Evolutionary conservation across 176 grass and related monocot genomes (phyloP).

Genomic region (Oryza meyeriana): DNA sequence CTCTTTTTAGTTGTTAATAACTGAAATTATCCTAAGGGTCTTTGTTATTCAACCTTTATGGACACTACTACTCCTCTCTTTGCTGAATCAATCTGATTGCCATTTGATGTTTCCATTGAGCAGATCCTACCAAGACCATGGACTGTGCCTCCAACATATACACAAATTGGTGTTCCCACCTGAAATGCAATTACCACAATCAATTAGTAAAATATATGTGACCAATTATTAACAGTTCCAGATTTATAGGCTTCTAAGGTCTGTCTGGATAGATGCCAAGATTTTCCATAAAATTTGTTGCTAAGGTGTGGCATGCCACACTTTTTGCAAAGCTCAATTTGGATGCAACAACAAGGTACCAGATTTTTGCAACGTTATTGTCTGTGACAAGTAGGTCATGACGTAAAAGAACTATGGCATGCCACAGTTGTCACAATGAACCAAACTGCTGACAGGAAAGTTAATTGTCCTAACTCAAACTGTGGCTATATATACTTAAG

Average conservation of each 20-base stretch:
- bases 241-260: no score
- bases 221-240: no score
- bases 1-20: background rate
- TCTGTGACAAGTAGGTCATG: no score
- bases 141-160: conserved; percentile 44
- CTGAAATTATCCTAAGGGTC: background rate
- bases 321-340: background rate
- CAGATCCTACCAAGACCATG: conserved; percentile 76
- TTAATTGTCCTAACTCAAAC: no score
- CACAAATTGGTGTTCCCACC: conserved; percentile 71
- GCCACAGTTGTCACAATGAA: no score
- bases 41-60: conserved; percentile 31
- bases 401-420: no score
- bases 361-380: no score
- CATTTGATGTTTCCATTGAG: conserved; percentile 57
- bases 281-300: background rate
- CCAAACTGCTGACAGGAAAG: no score
- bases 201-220: no score
- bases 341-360: background rate
- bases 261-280: no score
- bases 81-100: conserved; percentile 21
- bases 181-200: conserved; percentile 33
- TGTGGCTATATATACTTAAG: no score
- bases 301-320: background rate
- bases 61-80: conserved; percentile 24